Evolutionary conservation across 805 yeast genomes (phyloP).

Genomic region (Candida lessepsii): DNA sequence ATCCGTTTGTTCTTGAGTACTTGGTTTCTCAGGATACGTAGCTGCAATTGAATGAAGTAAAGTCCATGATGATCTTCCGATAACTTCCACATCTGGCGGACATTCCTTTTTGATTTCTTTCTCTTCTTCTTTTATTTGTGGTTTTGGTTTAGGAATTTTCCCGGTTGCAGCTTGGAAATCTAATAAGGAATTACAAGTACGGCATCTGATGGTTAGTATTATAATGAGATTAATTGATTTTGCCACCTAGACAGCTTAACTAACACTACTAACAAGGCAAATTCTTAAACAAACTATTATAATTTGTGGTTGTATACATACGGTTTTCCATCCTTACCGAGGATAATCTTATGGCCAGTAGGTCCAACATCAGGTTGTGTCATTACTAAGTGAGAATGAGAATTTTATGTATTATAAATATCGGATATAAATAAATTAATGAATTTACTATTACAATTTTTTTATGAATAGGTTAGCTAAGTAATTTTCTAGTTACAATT

Average conservation of each 20-base stretch:
- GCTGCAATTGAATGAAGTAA: constrained; percentile 89
- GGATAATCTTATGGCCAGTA: constrained; percentile 65
- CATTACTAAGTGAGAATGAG: constrained; percentile 7
- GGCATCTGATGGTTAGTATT: constrained; percentile 54
- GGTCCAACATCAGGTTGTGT: constrained; percentile 48
- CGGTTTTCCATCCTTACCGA: constrained; percentile 94
- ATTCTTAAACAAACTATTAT: too few relatives aligned
- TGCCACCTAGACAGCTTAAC: too few relatives aligned
- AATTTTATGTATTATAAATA: constrained; percentile 1
- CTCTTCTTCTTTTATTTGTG: constrained; percentile 9
- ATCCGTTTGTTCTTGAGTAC: constrained; percentile 60
- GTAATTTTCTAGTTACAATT: too few relatives aligned
- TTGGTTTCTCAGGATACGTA: constrained; percentile 73
- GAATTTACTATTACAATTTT: too few relatives aligned
- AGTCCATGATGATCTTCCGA: constrained; percentile 92
- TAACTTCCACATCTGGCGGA: constrained; percentile 81
- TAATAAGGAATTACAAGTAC: constrained; percentile 77
- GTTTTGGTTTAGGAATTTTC: constrained; percentile 7
- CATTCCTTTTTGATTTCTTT: constrained; percentile 45
- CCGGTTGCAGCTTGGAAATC: constrained; percentile 70
- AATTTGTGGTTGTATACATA: constrained; percentile 54
- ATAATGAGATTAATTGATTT: background rate
- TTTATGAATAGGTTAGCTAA: too few relatives aligned
- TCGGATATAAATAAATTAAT: too few relatives aligned
- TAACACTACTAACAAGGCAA: too few relatives aligned